These are phyloP conservation scores for Wickerhamomyces xylosicus DNA, from an alignment of 805 yeast species.

Conservation along the genomic window DNA sequence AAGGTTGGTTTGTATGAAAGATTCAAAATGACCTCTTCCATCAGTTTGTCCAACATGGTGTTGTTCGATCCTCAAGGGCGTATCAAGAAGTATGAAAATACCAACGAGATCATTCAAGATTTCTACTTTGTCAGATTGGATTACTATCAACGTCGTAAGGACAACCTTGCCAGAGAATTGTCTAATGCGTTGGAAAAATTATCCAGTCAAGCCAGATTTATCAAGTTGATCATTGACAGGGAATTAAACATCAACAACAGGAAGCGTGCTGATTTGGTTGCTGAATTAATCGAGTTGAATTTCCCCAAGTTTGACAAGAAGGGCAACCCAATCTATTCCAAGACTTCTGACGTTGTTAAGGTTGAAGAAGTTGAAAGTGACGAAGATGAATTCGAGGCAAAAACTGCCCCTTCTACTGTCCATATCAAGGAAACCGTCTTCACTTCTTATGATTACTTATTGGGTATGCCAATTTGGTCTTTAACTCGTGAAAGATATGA, in stretches of 20 bases:
- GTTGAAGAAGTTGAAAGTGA: conserved; percentile 27
- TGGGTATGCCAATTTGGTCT: conserved; percentile 92
- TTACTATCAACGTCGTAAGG: conserved; percentile 86
- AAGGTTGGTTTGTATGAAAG: conserved; percentile 73
- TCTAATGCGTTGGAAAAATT: conserved; percentile 69
- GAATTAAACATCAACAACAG: conserved; percentile 65
- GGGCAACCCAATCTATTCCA: conserved; percentile 51
- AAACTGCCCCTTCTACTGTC: conserved; percentile 18
- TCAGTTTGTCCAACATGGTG: conserved; percentile 82
- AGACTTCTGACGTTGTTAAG: conserved; percentile 17
- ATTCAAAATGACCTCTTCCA: conserved; percentile 63
- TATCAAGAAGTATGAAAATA: conserved; percentile 69
- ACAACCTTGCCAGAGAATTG: conserved; percentile 54
- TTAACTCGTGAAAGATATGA: conserved; percentile 86
- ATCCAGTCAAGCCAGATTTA: conserved; percentile 79
- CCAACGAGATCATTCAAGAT: conserved; percentile 71
- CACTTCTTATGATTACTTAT: conserved; percentile 72
- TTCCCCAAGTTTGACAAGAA: conserved; percentile 72
- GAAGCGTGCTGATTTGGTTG: conserved; percentile 52
- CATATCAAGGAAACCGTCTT: conserved; percentile 38
- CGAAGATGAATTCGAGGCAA: conserved; percentile 28
- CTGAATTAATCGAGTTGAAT: conserved; percentile 47
- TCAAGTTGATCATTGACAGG: conserved; percentile 78
- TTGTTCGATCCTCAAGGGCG: conserved; percentile 88
- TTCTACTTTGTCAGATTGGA: conserved; percentile 82